phyloP scores from a whole-genome alignment of 441 rosid species.

The Populus tomentosa region DNA sequence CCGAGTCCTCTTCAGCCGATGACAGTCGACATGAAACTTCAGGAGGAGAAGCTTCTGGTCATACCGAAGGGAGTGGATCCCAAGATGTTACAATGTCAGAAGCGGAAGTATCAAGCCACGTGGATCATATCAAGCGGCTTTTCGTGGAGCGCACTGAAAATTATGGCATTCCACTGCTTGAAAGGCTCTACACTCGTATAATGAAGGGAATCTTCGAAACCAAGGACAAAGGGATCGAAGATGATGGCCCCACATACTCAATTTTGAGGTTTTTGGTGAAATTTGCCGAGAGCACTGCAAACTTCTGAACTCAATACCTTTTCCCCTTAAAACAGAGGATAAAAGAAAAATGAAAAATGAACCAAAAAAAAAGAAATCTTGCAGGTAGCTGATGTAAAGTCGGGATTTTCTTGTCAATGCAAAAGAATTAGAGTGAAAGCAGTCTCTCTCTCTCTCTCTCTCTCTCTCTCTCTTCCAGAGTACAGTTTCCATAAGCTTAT shows the following conservation, averaged over 20 bases:
- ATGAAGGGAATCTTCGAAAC: constrained; percentile 70
- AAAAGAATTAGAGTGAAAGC: constrained; percentile 29
- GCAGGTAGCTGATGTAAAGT: constrained; percentile 50
- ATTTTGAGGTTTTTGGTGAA: too few relatives aligned
- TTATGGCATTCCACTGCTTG: constrained; percentile 79
- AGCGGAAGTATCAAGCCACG: constrained; percentile 33
- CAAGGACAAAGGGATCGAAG: constrained; percentile 34
- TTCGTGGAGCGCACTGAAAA: constrained; percentile 56
- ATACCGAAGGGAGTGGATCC: constrained; percentile 26
- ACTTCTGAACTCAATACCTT: too few relatives aligned
- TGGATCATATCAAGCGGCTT: constrained; percentile 28
- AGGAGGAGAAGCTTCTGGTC: constrained; percentile 30
- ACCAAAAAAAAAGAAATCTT: neutral
- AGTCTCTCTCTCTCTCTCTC: neutral
- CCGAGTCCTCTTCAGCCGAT: constrained; percentile 29
- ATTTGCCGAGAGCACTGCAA: too few relatives aligned
- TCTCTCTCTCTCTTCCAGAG: too few relatives aligned
- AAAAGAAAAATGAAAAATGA: neutral
- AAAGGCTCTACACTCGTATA: constrained; percentile 70
- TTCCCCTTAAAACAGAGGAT: constrained; percentile 24
- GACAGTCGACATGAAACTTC: constrained; percentile 30
- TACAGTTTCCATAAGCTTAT: neutral
- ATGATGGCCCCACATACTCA: constrained; percentile 51
- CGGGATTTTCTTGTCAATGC: constrained; percentile 45
- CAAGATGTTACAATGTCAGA: constrained; percentile 39